Conservation (phyloP, 208 protist species). For the Leishmania turanica region DNA sequence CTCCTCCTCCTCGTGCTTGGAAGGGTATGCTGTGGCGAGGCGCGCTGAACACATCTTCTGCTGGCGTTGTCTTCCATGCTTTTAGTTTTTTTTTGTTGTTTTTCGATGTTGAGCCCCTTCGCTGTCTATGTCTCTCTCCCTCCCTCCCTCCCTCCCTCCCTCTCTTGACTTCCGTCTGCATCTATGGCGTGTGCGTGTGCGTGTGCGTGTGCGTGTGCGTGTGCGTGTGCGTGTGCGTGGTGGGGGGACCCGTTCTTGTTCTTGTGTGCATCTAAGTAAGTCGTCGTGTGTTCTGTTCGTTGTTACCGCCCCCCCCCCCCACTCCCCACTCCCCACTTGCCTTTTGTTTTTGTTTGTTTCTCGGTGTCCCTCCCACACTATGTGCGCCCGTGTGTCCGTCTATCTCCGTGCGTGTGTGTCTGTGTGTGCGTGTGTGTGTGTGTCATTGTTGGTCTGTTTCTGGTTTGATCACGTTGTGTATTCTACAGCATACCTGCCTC, state of each 20-base stretch:
- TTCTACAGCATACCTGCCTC: neutral
- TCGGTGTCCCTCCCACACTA: neutral
- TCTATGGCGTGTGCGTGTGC: neutral
- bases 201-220: neutral
- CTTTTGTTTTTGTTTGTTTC: neutral
- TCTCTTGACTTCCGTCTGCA: neutral
- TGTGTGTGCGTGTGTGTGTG: slow-evolving; percentile 3
- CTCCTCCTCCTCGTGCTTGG: too few species aligned
- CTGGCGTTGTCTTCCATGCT: too few species aligned
- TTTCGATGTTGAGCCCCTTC: neutral
- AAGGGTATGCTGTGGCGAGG: too few species aligned
- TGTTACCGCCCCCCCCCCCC: neutral
- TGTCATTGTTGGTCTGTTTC: neutral
- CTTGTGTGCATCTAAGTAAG: neutral
- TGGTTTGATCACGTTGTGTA: neutral
- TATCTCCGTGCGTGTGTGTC: neutral
- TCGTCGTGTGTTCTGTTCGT: neutral
- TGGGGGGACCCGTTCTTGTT: neutral
- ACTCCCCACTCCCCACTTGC: neutral
- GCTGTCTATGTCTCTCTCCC: neutral
- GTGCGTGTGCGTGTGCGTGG: neutral
- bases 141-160: neutral
- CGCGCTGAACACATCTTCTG: too few species aligned
- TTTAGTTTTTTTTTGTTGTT: neutral
- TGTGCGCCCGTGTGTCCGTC: neutral